A percentile compares a stretch with the other conserved stretches of the same genome.
Evolutionary conservation across 306 rosid species (phyloP).

Genomic region (Sphenostylis stenocarpa): DNA sequence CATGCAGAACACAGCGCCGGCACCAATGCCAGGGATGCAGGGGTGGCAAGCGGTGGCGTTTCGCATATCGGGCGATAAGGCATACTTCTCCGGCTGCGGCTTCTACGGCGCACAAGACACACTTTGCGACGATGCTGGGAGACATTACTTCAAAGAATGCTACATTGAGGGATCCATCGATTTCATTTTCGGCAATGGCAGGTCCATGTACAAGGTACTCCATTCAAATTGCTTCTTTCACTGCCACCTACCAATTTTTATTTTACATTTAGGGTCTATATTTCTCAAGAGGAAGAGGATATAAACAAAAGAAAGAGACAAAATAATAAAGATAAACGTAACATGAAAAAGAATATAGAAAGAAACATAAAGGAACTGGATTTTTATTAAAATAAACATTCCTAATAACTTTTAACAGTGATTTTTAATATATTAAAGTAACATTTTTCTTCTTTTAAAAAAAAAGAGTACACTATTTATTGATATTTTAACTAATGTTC

Average conservation of each 20-base stretch:
- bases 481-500: too few species aligned
- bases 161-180: constrained; percentile 87
- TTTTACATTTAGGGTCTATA: too few species aligned
- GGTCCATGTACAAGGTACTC: constrained; percentile 85
- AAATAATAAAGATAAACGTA: neutral
- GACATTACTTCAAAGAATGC: constrained; percentile 94
- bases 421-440: too few species aligned
- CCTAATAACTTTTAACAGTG: too few species aligned
- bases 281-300: neutral
- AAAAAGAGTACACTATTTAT: too few species aligned
- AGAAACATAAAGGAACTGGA: neutral
- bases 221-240: too few species aligned
- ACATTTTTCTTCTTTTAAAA: too few species aligned
- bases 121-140: constrained; percentile 87
- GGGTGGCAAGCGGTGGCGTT: constrained; percentile 95
- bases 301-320: neutral
- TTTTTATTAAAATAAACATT: too few species aligned
- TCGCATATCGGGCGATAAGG: constrained; percentile 82
- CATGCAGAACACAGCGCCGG: constrained; percentile 85
- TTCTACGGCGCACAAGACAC: constrained; percentile 94
- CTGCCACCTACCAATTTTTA: too few species aligned
- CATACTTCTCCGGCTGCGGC: constrained; percentile 81
- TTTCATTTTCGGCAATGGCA: constrained; percentile 90
- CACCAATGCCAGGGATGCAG: constrained; percentile 92
- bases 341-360: neutral